Conservation (phyloP, 768 basidiomycete genomes). For the Xanthoconium stramineum region DNA sequence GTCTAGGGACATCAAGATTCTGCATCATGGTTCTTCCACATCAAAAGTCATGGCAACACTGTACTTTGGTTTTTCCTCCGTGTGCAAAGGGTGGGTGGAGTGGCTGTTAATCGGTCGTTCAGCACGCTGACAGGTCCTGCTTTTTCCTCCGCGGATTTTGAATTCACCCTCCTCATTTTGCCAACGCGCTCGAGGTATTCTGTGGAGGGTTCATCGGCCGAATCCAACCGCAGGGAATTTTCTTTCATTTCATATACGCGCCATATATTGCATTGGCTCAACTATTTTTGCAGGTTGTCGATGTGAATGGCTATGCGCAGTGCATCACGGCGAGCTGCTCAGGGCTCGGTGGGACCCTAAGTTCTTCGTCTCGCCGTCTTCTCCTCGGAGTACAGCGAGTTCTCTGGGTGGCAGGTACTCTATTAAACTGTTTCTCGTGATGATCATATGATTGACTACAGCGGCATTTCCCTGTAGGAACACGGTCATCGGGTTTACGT, state of each 20-base stretch:
- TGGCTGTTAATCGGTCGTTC: not conserved
- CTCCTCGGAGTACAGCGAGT: slow-evolving; percentile 3
- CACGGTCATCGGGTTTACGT: not conserved
- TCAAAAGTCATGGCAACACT: not conserved
- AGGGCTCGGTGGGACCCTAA: not conserved
- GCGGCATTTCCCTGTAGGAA: not conserved
- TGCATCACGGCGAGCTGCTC: not conserved
- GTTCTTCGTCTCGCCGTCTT: not conserved
- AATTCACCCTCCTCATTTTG: not conserved
- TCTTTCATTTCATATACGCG: not conserved
- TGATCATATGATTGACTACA: not conserved
- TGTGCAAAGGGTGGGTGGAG: not conserved
- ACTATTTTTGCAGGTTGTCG: not conserved
- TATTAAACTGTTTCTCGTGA: not conserved
- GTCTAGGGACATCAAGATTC: not conserved
- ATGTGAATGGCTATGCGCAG: not conserved
- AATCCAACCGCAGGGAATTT: not conserved
- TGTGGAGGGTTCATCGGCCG: not conserved
- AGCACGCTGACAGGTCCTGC: not conserved
- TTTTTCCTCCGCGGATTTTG: not conserved
- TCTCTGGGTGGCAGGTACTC: not conserved
- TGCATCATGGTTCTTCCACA: not conserved
- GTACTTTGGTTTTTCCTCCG: not conserved
- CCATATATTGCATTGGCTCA: not conserved
- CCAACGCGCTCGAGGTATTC: not conserved